A percentile compares a stretch with the other conserved stretches of the same genome.
These are phyloP conservation scores for Cladophialophora psammophila DNA, from an alignment of 2,329 filamentous ascomycete species.

Conservation along the genomic window DNA sequence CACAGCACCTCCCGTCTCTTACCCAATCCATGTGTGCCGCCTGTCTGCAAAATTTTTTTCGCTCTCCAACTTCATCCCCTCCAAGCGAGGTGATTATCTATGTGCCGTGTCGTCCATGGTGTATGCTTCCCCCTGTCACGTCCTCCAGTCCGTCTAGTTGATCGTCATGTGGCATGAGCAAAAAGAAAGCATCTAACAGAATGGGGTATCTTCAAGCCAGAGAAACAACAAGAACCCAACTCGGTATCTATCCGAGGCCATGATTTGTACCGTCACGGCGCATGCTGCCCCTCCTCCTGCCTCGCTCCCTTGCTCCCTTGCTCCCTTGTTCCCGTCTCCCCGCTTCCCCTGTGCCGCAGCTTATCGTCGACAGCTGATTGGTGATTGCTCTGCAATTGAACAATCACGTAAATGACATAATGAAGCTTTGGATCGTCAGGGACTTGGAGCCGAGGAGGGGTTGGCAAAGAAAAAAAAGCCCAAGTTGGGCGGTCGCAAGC, in stretches of 20 bases:
- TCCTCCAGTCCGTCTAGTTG: background rate
- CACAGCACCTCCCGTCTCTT: background rate
- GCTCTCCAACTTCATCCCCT: background rate
- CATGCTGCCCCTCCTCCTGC: constrained; percentile 5
- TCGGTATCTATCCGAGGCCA: background rate
- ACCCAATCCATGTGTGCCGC: background rate
- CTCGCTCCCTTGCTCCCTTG: background rate
- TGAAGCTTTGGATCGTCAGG: background rate
- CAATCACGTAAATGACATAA: constrained; percentile 22
- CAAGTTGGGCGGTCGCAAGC: background rate
- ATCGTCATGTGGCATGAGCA: background rate
- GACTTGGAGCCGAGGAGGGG: background rate
- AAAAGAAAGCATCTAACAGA: constrained; percentile 4
- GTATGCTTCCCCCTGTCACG: background rate
- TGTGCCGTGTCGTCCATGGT: background rate
- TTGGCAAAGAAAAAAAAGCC: background rate
- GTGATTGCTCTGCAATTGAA: background rate
- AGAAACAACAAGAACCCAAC: constrained; percentile 6
- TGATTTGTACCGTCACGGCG: constrained; percentile 5
- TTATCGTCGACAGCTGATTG: constrained; percentile 25
- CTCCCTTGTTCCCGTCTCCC: background rate
- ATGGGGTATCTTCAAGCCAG: constrained; percentile 22
- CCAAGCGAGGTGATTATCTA: background rate
- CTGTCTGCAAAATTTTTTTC: background rate
- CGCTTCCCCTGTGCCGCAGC: constrained; percentile 4